Evolutionary conservation across 495 filamentous ascomycete genomes (phyloP), one percentile per base, ranked within the genome.

Genomic region (Hypoxylon rickii): DNA sequence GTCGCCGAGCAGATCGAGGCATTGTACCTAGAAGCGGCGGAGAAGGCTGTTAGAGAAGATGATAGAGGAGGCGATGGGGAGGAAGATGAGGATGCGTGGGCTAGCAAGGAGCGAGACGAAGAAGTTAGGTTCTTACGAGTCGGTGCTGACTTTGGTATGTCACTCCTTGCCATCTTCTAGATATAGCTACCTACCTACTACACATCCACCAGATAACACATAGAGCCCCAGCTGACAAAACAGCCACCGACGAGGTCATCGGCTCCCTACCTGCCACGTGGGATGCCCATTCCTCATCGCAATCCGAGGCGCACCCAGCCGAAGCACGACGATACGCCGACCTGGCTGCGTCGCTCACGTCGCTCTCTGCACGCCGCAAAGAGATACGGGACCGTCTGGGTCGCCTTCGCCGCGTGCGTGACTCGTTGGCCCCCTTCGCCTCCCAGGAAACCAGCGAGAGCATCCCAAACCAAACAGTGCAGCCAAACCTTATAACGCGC

Each of bases 1-100:
- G 81, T 95, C 33, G 90, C 89, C 17, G 87, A 91, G 70, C 89
- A 95, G 75, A 85, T 95, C 36, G 84, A 92, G 61, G 73, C 71
- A 44, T 70, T 92, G 44, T 94, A 93, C 64, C 85, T 84, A 64
- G 78, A 80, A 32, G 72, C 68, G 1, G 76, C 78, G 19, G 73
- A 70, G 55, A 63, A 70, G 56, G 64, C 58, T 12, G 50, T 67
- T 16, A 73, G 65, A 1, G 72, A 66, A 0, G 73, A 73, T 1
- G 75, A 73, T 13, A n/a, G n/a, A 10, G 76, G 70, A 39, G 78
- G 69, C 5, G 69, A 73, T 3, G 78, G 79, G 39, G 68, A 76
- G 18, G 80, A 75, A 3, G 76, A 52, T 4, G 66, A 73, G 20
- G 61, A 55, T 16, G 65, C 55, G 11, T 44, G 70, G 37, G 70